phyloP scores from a whole-genome alignment of 148 eudicot genomes.

The Nepenthes mirabilis region DNA sequence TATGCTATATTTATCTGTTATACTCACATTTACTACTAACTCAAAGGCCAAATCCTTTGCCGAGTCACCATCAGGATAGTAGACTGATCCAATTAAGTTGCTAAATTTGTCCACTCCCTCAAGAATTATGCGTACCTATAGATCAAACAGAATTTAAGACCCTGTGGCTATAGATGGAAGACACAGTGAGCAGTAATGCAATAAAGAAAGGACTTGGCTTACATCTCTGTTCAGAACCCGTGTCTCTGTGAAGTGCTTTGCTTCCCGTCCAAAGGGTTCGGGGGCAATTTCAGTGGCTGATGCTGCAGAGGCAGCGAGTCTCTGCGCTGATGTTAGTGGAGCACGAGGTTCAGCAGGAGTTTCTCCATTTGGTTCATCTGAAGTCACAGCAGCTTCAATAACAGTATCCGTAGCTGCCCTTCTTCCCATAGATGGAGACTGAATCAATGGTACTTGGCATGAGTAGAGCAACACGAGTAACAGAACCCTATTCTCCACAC shows the following conservation, averaged over 20 bases:
- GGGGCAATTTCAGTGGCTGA: slow-evolving; percentile 44
- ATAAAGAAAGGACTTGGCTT: slow-evolving; percentile 11
- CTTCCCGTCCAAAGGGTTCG: slow-evolving; percentile 85
- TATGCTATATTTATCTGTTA: not conserved
- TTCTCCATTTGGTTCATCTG: slow-evolving; percentile 53
- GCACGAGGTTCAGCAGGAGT: slow-evolving; percentile 40
- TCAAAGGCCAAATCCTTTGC: slow-evolving; percentile 79
- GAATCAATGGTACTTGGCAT: not conserved
- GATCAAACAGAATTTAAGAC: slow-evolving; percentile 5
- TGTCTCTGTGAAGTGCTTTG: slow-evolving; percentile 85
- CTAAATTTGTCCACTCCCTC: slow-evolving; percentile 63
- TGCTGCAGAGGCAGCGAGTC: slow-evolving; percentile 53
- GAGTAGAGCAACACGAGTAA: slow-evolving; percentile 4
- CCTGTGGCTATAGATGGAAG: not conserved
- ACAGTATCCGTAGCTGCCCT: slow-evolving; percentile 39
- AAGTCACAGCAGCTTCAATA: slow-evolving; percentile 23
- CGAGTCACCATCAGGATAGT: slow-evolving; percentile 74
- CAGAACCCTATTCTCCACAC: not conserved
- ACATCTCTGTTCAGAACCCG: slow-evolving; percentile 93
- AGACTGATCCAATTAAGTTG: slow-evolving; percentile 79
- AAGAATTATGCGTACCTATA: slow-evolving; percentile 78
- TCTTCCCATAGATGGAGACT: slow-evolving; percentile 92
- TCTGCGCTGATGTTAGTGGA: slow-evolving; percentile 72
- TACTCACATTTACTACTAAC: slow-evolving; percentile 64
- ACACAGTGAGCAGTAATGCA: not conserved